A percentile compares a stretch with the other conserved stretches of the same genome.
Evolutionary conservation across 2,329 filamentous ascomycete species (phyloP).

Genomic region (Penicillium digitatum): DNA sequence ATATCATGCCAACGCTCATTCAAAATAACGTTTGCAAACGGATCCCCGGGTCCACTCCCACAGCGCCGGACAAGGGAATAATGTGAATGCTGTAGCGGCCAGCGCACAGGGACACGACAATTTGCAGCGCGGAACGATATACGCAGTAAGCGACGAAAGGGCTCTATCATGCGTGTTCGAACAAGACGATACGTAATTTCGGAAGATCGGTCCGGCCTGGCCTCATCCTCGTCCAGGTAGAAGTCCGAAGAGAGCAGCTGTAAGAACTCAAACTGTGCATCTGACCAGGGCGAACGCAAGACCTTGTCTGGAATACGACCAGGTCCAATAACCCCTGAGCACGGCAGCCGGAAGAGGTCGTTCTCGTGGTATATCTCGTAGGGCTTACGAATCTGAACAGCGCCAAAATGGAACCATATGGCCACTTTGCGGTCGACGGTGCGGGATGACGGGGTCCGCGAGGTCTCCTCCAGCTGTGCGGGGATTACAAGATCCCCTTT

Average conservation of each 20-base stretch:
- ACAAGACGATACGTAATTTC: slow-evolving; percentile 35
- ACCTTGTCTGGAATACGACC: slow-evolving; percentile 40
- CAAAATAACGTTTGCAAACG: slow-evolving; percentile 34
- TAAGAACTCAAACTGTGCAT: slow-evolving; percentile 38
- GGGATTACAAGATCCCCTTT: slow-evolving; percentile 33
- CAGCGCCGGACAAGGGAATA: slow-evolving; percentile 31
- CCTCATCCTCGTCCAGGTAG: slow-evolving; percentile 37
- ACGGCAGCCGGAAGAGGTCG: slow-evolving; percentile 37
- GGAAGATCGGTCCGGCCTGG: slow-evolving; percentile 26
- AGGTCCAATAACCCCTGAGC: slow-evolving; percentile 23
- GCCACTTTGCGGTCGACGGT: slow-evolving; percentile 28
- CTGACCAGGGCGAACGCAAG: slow-evolving; percentile 38
- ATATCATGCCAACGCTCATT: slow-evolving; percentile 33
- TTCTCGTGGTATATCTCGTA: slow-evolving; percentile 28
- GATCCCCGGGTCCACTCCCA: slow-evolving; percentile 30
- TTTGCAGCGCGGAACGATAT: slow-evolving; percentile 31
- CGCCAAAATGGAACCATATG: slow-evolving; percentile 40
- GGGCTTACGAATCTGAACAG: slow-evolving; percentile 32
- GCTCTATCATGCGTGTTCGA: slow-evolving; percentile 31
- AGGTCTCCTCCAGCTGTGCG: slow-evolving; percentile 12
- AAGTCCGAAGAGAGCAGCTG: slow-evolving; percentile 35
- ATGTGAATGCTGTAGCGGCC: slow-evolving; percentile 34
- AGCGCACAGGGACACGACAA: slow-evolving; percentile 32
- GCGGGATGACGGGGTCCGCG: not conserved
- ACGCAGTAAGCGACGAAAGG: slow-evolving; percentile 31